Percentiles rank a stretch among this genome's conserved stretches.
Conservation (phyloP, 1,139 yeast species). For the Nakaseomyces bracarensis region DNA sequence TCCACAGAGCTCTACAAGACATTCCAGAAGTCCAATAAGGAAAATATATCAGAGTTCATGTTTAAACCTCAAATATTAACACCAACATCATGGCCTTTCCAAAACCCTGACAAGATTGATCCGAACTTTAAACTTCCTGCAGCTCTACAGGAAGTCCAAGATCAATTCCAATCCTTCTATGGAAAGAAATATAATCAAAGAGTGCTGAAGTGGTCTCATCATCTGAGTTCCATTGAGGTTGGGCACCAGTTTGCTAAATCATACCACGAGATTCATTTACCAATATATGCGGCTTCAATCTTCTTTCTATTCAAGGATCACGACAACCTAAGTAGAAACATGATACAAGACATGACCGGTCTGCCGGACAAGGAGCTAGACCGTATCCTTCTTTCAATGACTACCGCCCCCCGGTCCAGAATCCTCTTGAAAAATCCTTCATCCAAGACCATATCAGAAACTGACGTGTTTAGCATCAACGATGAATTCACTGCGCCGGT, state of each 20-base stretch:
- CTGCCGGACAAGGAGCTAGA: slow-evolving; percentile 67
- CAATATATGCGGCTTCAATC: slow-evolving; percentile 72
- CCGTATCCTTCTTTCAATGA: slow-evolving; percentile 74
- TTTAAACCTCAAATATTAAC: slow-evolving; percentile 50
- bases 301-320: slow-evolving; percentile 59
- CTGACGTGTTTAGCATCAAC: slow-evolving; percentile 64
- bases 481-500: slow-evolving; percentile 63
- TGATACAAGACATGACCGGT: slow-evolving; percentile 57
- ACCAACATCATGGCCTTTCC: slow-evolving; percentile 32
- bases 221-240: slow-evolving; percentile 74
- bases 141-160: slow-evolving; percentile 37
- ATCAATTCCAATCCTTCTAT: slow-evolving; percentile 44
- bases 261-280: slow-evolving; percentile 72
- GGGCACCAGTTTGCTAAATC: slow-evolving; percentile 56
- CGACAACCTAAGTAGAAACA: slow-evolving; percentile 47
- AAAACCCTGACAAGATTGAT: slow-evolving; percentile 16
- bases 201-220: slow-evolving; percentile 73
- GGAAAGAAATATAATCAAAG: slow-evolving; percentile 63
- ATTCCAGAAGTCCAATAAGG: slow-evolving; percentile 32
- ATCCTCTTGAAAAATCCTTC: slow-evolving; percentile 64
- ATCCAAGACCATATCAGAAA: slow-evolving; percentile 58
- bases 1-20: slow-evolving; percentile 16
- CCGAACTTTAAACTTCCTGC: slow-evolving; percentile 45
- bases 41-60: slow-evolving; percentile 24
- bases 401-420: slow-evolving; percentile 77